Base-by-base conservation (phyloP, 2,329 filamentous ascomycete genomes). In the Coniochaeta prunicola region DNA sequence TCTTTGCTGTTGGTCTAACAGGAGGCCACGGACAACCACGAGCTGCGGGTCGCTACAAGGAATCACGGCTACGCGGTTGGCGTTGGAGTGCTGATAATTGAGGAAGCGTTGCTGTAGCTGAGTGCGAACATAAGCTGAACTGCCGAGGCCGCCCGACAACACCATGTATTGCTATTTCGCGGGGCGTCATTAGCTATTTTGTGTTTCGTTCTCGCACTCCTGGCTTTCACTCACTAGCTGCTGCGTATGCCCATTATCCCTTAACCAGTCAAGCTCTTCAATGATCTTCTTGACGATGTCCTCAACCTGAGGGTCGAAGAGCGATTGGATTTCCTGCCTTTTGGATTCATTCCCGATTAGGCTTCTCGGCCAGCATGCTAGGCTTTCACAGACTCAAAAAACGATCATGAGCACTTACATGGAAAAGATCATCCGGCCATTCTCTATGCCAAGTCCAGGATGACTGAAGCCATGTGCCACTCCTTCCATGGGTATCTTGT, bases 21-120 rank as follows among this genome's bases (percentile, higher is more conserved):
- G 75, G 2, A 83, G 68, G 0, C 81, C 80, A 60, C 80, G 80
- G 45, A 80, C 79, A 1, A 83, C 80, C 5, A 80, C 79, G 0
- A 84, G 76, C 58, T 83, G 79, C 0, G 81, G 80, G 53, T 83
- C 80, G 9, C 77, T 75, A 1, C 74, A 76, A 9, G 75, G 75
- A 3, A 79, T 61, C 17, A 79, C 74, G 34, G 71, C 67, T 30
- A 75, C 66, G 9, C 70, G 64, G 10, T 62, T 61, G 4, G 74
- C 72, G 57, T 70, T 75, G 3, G 69, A 68, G 53, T 77, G 74
- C 2, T 66, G 65, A 8, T 68, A 66, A 4, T 57, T 66, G 28
- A 60, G 58, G 45, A 78, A 70, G 2, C 70, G 66, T n/a, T 73
- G 65, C 53, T 77, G 70, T 2, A 80, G 68, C 17, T 68, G 66